phyloP scores from a whole-genome alignment of 495 filamentous ascomycete species.

The Penicillium bialowiezense region DNA sequence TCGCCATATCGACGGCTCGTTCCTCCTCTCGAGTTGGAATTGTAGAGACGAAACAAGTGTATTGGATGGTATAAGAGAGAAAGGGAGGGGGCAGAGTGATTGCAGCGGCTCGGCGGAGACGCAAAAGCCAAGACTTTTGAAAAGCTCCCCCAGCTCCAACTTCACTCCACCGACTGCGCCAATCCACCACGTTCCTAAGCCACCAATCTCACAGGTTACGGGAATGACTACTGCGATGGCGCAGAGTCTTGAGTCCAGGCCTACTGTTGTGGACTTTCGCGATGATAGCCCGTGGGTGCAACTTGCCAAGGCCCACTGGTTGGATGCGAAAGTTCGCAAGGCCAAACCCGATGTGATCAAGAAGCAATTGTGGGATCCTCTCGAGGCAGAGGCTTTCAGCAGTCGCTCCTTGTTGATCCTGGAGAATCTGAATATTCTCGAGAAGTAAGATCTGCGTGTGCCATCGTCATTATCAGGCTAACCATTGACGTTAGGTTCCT shows the following conservation, averaged over 20 bases:
- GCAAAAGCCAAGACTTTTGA: slow-evolving; percentile 26
- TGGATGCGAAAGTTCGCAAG: slow-evolving; percentile 66
- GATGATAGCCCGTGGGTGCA: slow-evolving; percentile 79
- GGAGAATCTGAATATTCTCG: slow-evolving; percentile 87
- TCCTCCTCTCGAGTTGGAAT: neutral
- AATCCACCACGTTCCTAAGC: slow-evolving; percentile 28
- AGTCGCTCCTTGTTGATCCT: slow-evolving; percentile 74
- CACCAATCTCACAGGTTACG: slow-evolving; percentile 23
- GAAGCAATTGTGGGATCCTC: slow-evolving; percentile 82
- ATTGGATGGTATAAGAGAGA: neutral
- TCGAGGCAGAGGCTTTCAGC: slow-evolving; percentile 79
- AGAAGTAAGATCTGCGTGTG: slow-evolving; percentile 56
- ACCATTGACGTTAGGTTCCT: slow-evolving; percentile 59
- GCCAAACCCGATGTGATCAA: slow-evolving; percentile 85
- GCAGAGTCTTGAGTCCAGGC: slow-evolving; percentile 49
- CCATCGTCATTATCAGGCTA: slow-evolving; percentile 8
- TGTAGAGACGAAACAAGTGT: slow-evolving; percentile 1
- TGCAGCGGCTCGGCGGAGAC: slow-evolving; percentile 27
- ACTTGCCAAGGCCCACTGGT: slow-evolving; percentile 82
- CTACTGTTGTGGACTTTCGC: slow-evolving; percentile 65
- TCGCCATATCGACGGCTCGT: slow-evolving; percentile 42
- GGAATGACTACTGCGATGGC: slow-evolving; percentile 41
- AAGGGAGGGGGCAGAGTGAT: slow-evolving; percentile 4
- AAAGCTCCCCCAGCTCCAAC: slow-evolving; percentile 27
- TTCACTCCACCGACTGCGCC: slow-evolving; percentile 26